phyloP scores from a whole-genome alignment of 2,329 filamentous ascomycete genomes.

The Fusarium tricinctum region DNA sequence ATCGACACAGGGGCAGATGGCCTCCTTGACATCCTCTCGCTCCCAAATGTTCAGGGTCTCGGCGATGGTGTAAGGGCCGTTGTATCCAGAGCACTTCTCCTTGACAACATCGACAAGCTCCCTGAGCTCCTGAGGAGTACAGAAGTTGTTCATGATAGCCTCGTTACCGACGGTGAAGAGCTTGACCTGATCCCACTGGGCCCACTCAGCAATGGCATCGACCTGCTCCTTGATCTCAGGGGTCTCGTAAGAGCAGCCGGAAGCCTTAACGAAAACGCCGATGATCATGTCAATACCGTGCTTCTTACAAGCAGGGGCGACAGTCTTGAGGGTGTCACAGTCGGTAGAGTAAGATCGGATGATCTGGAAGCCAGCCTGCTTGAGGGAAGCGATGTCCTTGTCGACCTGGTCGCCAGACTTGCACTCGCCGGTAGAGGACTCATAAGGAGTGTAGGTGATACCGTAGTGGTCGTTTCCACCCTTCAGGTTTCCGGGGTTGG shows the following conservation, averaged over 20 bases:
- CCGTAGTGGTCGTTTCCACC: slow-evolving; percentile 72
- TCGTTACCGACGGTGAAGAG: slow-evolving; percentile 93
- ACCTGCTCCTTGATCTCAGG: slow-evolving; percentile 80
- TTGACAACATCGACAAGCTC: slow-evolving; percentile 78
- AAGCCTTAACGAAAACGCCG: slow-evolving; percentile 85
- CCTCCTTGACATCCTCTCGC: slow-evolving; percentile 66
- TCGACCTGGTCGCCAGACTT: slow-evolving; percentile 72
- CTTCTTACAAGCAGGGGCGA: slow-evolving; percentile 76
- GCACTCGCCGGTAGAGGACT: slow-evolving; percentile 69
- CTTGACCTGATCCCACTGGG: slow-evolving; percentile 80
- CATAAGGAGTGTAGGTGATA: slow-evolving; percentile 86
- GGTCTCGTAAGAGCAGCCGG: slow-evolving; percentile 69
- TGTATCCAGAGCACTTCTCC: slow-evolving; percentile 79
- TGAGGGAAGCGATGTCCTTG: slow-evolving; percentile 73
- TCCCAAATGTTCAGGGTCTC: slow-evolving; percentile 87
- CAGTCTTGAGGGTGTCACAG: slow-evolving; percentile 83
- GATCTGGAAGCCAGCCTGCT: slow-evolving; percentile 74
- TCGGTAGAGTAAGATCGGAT: slow-evolving; percentile 93
- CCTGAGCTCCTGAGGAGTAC: slow-evolving; percentile 73
- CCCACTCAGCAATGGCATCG: slow-evolving; percentile 78
- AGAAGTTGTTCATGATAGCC: slow-evolving; percentile 82
- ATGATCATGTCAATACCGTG: slow-evolving; percentile 84
- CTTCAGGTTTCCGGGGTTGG: slow-evolving; percentile 52
- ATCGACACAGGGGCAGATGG: slow-evolving; percentile 81
- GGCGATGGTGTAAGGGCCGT: slow-evolving; percentile 82